Evolutionary conservation across 2,329 filamentous ascomycete species (phyloP), one percentile per base, ranked within the genome.

Genomic region (Fusarium pseudograminearum): DNA sequence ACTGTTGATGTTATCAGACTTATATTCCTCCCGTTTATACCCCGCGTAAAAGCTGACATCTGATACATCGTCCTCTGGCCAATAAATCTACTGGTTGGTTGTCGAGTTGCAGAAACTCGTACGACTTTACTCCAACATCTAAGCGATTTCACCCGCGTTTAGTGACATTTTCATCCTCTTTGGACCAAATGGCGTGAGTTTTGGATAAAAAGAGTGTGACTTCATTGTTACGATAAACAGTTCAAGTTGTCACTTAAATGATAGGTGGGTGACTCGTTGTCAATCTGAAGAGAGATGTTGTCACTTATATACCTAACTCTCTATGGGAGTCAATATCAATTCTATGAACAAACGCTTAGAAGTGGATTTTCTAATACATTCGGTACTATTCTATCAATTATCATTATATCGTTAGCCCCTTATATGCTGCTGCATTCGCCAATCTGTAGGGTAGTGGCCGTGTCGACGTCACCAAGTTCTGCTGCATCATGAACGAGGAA

Each of bases 81-180:
- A 48, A 63, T 57, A 38, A 63, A 41, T 48, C 36, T 24, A 20
- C 22, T n/a, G 40, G 26, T 57, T 31, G 20, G 16, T 48, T 56
- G 5, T 51, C 22, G 34, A 22, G 6, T n/a, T 51, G 28, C 36
- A 14, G 34, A 44, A 33, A 55, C 20, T 62, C 57, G 41, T 62
- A 62, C 47, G 59, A 62, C 42, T 55, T 34, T 40, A 18, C 38
- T 53, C 18, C n/a, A 24, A n/a, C 12, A 7, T 16, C 16, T 22
- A 44, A 28, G 59, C 44, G 38, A 50, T 30, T 40, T 57, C n/a
- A 31, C 57, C 57, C 59, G 57, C n/a, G 22, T 31, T 20, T 14
- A 14, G 15, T 55, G 6, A 2, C 8, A 20, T 3, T 14, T 2
- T 4, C 7, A 9, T 20, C 1, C 24, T 28, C n/a, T 24, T 20